A percentile compares a stretch with the other conserved stretches of the same genome.
Evolutionary conservation across 305 asterid genomes (phyloP).

Genomic region (Striga hermonthica): DNA sequence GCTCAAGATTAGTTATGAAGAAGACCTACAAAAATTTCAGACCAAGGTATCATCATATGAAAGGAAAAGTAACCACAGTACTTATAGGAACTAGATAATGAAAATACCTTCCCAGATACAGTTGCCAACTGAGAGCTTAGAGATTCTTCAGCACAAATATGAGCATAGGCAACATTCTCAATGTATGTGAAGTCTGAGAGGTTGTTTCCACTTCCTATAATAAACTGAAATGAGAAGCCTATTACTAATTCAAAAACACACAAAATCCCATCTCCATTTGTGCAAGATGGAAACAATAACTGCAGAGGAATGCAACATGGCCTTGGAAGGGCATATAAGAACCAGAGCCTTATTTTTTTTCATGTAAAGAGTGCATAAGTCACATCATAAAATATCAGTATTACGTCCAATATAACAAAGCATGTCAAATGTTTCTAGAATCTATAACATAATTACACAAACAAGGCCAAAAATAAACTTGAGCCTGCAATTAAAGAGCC

Average conservation of each 20-base stretch:
- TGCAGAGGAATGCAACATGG: slow-evolving; percentile 25
- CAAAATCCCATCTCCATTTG: slow-evolving; percentile 26
- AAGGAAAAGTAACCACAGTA: slow-evolving; percentile 25
- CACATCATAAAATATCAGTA: too few species aligned
- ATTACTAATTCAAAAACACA: slow-evolving; percentile 68
- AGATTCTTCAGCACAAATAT: slow-evolving; percentile 80
- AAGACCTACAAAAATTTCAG: slow-evolving; percentile 55
- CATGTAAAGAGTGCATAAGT: too few species aligned
- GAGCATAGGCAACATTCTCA: slow-evolving; percentile 91
- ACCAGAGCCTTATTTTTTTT: too few species aligned
- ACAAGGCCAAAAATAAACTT: too few species aligned
- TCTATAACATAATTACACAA: too few species aligned
- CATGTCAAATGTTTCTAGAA: too few species aligned
- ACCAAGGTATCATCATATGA: slow-evolving; percentile 27
- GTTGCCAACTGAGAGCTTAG: slow-evolving; percentile 50
- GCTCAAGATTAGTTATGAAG: slow-evolving; percentile 77
- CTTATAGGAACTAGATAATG: slow-evolving; percentile 28
- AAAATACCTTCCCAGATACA: slow-evolving; percentile 71
- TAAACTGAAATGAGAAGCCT: slow-evolving; percentile 93
- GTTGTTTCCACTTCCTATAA: slow-evolving; percentile 74
- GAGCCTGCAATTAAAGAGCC: too few species aligned
- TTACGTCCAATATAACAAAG: too few species aligned
- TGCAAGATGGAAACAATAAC: slow-evolving; percentile 26
- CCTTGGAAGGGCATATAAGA: too few species aligned
- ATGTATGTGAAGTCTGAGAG: slow-evolving; percentile 75